These are phyloP conservation scores for Pyracantha coccinea DNA, from an alignment of 331 rosid species.

Conservation along the genomic window DNA sequence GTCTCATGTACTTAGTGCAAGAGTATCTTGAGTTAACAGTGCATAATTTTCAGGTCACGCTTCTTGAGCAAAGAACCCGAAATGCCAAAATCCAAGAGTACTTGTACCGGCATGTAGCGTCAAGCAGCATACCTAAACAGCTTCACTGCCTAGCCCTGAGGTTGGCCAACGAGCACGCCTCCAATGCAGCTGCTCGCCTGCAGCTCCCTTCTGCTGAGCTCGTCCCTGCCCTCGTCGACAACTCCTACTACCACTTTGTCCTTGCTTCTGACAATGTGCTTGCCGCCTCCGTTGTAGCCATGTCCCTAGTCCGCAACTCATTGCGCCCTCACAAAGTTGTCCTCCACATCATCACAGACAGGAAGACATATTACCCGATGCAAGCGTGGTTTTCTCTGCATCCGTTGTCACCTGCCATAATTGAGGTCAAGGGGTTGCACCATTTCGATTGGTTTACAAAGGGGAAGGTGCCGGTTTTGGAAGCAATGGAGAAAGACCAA, in stretches of 20 bases:
- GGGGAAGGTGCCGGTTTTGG: slow-evolving; percentile 95
- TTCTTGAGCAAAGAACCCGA: slow-evolving; percentile 85
- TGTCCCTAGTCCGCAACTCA: slow-evolving; percentile 70
- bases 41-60: slow-evolving; percentile 48
- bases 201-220: slow-evolving; percentile 92
- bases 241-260: slow-evolving; percentile 74
- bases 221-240: slow-evolving; percentile 90
- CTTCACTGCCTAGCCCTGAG: slow-evolving; percentile 87
- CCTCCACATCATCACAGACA: slow-evolving; percentile 86
- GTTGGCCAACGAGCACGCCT: slow-evolving; percentile 85
- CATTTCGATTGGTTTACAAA: slow-evolving; percentile 94
- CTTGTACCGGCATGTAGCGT: slow-evolving; percentile 91
- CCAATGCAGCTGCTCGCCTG: slow-evolving; percentile 92
- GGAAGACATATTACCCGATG: slow-evolving; percentile 92
- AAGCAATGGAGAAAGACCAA: slow-evolving; percentile 98
- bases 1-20: neutral
- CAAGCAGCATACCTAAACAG: slow-evolving; percentile 98
- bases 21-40: neutral
- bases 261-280: slow-evolving; percentile 92
- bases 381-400: slow-evolving; percentile 99
- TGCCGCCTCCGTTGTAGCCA: slow-evolving; percentile 88
- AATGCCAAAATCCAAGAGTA: slow-evolving; percentile 94
- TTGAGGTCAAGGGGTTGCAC: slow-evolving; percentile 97
- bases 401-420: slow-evolving; percentile 70
- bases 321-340: slow-evolving; percentile 59